phyloP scores from a whole-genome alignment of 192 early-diverging fungal genomes.

The Coemansia sp. region DNA sequence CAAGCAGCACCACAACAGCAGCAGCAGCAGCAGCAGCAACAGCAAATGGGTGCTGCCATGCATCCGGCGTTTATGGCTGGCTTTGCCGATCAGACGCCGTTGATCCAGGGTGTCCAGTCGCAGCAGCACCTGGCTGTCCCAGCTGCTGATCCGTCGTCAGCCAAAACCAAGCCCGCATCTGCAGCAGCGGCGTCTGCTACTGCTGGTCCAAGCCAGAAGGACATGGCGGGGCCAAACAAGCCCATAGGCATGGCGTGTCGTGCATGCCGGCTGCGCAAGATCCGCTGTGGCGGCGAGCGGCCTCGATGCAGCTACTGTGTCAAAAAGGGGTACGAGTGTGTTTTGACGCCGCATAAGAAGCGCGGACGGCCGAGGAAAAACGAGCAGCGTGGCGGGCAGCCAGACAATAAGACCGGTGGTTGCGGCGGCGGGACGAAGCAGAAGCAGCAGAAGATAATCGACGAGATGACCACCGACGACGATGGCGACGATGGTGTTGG shows the following conservation, averaged over 20 bases:
- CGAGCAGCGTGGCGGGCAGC: constrained; percentile 5
- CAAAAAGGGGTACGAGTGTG: constrained; percentile 46
- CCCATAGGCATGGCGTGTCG: constrained; percentile 53
- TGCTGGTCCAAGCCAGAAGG: no score
- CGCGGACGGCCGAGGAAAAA: constrained; percentile 44
- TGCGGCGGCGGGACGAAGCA: no score
- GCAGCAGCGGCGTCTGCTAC: no score
- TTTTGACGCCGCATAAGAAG: constrained; percentile 51
- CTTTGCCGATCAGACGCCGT: no score
- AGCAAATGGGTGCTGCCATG: background rate
- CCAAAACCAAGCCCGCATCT: no score
- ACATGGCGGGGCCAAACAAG: constrained; percentile 1
- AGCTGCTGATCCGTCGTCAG: no score
- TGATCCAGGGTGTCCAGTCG: background rate
- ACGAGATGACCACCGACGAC: background rate
- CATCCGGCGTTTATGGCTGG: no score
- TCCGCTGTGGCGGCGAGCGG: constrained; percentile 50
- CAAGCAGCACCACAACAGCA: background rate
- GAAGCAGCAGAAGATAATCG: background rate
- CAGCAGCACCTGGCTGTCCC: background rate
- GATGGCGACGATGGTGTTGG: no score
- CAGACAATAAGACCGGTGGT: background rate
- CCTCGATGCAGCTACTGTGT: constrained; percentile 53
- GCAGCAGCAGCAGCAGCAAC: background rate
- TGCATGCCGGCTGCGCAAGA: constrained; percentile 50